These are phyloP conservation scores for Cladobotryum mycophilum DNA, from an alignment of 2,329 filamentous ascomycete species.

Conservation along the genomic window DNA sequence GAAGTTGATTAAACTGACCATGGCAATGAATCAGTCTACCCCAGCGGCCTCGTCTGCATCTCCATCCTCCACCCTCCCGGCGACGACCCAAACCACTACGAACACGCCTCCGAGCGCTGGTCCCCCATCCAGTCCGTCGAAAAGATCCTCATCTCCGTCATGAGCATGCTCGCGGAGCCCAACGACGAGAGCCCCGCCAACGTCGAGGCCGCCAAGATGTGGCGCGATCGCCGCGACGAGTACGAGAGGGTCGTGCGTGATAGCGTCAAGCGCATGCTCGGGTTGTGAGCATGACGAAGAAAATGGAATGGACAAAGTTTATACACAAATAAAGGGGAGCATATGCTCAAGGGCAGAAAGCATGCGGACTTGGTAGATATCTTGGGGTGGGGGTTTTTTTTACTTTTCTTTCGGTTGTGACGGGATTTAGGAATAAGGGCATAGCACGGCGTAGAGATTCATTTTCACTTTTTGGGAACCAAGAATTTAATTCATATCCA, in stretches of 20 bases:
- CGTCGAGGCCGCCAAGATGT: constrained; percentile 93
- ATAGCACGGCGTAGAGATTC: constrained; percentile 12
- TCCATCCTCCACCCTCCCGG: constrained; percentile 96
- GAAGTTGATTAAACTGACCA: not conserved
- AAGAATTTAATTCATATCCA: not conserved
- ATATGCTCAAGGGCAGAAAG: too few relatives aligned
- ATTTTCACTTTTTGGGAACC: not conserved
- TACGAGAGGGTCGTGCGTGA: constrained; percentile 84
- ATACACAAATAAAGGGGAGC: too few relatives aligned
- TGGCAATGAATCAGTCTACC: constrained; percentile 68
- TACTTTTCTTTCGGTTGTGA: too few relatives aligned
- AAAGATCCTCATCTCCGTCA: constrained; percentile 93
- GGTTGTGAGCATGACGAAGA: constrained; percentile 54
- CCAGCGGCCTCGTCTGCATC: constrained; percentile 89
- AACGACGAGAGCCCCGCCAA: constrained; percentile 97
- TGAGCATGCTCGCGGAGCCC: constrained; percentile 96
- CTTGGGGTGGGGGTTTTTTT: too few relatives aligned
- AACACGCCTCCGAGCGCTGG: constrained; percentile 92
- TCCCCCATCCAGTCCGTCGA: constrained; percentile 95
- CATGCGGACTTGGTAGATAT: too few relatives aligned
- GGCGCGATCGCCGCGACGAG: constrained; percentile 74
- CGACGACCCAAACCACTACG: constrained; percentile 97
- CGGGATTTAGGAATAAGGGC: not conserved
- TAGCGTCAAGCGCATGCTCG: constrained; percentile 72
- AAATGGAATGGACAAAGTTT: too few relatives aligned